phyloP scores from a whole-genome alignment of 768 basidiomycete genomes.

The Suillus ampliporus region DNA sequence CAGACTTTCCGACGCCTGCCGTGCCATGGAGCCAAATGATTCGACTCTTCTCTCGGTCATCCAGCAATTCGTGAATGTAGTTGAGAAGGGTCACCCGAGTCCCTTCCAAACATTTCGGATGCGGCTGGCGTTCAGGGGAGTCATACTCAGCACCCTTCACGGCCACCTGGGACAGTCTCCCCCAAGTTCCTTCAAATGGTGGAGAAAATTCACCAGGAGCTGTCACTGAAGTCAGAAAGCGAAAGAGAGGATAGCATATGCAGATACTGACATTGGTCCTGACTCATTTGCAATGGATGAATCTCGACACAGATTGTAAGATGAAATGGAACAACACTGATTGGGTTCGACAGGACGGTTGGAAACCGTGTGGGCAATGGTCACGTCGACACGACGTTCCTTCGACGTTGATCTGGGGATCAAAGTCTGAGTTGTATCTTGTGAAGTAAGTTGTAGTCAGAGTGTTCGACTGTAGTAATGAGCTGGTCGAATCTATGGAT shows the following conservation, averaged over 20 bases:
- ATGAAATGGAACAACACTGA: no score
- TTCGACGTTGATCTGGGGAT: no score
- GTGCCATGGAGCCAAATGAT: neutral
- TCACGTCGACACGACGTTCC: no score
- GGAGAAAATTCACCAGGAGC: neutral
- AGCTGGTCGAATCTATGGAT: no score
- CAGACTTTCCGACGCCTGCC: neutral
- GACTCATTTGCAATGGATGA: no score
- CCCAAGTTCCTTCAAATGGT: neutral
- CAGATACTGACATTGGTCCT: neutral
- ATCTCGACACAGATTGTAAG: neutral
- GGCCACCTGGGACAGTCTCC: neutral
- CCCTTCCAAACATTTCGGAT: neutral
- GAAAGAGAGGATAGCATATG: neutral
- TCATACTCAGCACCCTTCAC: neutral
- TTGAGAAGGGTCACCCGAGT: neutral
- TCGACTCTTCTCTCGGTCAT: neutral
- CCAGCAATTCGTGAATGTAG: neutral
- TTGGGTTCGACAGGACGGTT: no score
- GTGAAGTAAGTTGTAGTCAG: no score
- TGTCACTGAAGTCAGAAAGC: neutral
- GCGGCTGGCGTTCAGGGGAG: neutral
- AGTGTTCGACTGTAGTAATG: no score
- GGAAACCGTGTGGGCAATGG: no score
- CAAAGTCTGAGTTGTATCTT: no score